A percentile compares a stretch with the other conserved stretches of the same genome.
phyloP scores from a whole-genome alignment of 2,329 filamentous ascomycete genomes.

The Aspergillus neoniger region DNA sequence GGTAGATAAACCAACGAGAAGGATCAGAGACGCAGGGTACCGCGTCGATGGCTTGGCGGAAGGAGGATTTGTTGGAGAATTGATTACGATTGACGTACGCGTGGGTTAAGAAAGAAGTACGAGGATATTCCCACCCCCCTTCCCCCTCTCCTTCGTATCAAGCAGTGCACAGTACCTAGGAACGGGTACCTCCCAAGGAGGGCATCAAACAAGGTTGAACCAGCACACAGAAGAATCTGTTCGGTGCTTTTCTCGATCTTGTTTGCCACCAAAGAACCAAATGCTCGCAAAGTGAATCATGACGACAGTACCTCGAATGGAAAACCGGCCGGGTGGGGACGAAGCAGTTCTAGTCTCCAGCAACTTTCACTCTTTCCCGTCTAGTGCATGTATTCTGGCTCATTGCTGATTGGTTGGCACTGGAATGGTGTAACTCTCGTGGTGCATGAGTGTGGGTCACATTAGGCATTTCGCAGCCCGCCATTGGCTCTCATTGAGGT shows the following conservation, averaged over 20 bases:
- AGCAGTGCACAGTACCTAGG: not conserved
- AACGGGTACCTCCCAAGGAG: not conserved
- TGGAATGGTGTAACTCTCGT: not conserved
- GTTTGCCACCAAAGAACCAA: not conserved
- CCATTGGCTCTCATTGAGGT: not conserved
- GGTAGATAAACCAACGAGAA: not conserved
- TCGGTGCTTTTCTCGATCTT: not conserved
- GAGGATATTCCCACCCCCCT: not conserved
- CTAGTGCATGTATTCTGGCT: not conserved
- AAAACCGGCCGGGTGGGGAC: not conserved
- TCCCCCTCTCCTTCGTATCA: not conserved
- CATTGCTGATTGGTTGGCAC: not conserved
- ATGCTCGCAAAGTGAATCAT: not conserved
- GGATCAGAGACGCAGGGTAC: not conserved
- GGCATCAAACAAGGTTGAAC: not conserved
- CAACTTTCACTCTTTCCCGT: not conserved
- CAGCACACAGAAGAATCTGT: not conserved
- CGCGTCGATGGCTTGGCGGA: conserved; percentile 1
- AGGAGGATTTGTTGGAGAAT: not conserved
- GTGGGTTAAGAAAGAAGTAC: not conserved
- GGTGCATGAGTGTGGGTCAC: not conserved
- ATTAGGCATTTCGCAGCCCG: not conserved
- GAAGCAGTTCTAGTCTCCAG: not conserved
- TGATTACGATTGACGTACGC: not conserved
- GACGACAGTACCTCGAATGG: not conserved